Conservation (phyloP, 139 green algal genomes). For the Micractinium conductrix region DNA sequence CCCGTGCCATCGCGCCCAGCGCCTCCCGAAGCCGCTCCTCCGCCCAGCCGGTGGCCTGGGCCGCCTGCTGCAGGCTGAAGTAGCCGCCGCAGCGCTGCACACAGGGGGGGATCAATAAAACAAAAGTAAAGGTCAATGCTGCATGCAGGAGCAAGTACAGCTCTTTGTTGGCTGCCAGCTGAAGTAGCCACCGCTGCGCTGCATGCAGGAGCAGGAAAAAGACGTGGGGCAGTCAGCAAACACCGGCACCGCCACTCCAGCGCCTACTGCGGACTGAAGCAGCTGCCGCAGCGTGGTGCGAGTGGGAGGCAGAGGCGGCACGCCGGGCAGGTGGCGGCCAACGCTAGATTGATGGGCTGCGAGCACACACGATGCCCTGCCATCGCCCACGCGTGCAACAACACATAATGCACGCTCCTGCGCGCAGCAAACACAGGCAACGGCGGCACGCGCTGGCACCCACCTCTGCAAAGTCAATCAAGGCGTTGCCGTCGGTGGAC, state of each 20-base stretch:
- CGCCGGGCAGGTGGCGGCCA: too few species aligned
- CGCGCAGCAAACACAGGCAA: background rate
- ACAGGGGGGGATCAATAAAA: background rate
- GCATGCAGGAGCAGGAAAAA: background rate
- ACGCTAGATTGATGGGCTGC: background rate
- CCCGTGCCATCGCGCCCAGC: constrained; percentile 47
- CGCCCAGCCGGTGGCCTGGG: constrained; percentile 29
- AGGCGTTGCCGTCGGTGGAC: constrained; percentile 80
- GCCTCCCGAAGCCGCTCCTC: constrained; percentile 30
- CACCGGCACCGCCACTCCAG: too few species aligned
- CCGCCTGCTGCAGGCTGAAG: constrained; percentile 25
- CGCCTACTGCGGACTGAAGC: too few species aligned
- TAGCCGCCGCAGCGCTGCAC: background rate
- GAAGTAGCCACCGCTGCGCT: background rate
- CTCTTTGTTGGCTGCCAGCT: background rate
- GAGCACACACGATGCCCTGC: too few species aligned
- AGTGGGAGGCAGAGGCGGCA: too few species aligned
- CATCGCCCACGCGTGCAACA: too few species aligned
- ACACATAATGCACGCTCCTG: too few species aligned
- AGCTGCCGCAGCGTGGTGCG: too few species aligned
- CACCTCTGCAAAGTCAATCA: constrained; percentile 77
- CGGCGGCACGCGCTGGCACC: background rate
- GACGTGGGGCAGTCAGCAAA: background rate
- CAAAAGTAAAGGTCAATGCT: too few species aligned
- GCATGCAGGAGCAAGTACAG: too few species aligned